A percentile compares a stretch with the other conserved stretches of the same genome.
Evolutionary conservation across 805 yeast species (phyloP).

Genomic region (Kodamaea restingae): DNA sequence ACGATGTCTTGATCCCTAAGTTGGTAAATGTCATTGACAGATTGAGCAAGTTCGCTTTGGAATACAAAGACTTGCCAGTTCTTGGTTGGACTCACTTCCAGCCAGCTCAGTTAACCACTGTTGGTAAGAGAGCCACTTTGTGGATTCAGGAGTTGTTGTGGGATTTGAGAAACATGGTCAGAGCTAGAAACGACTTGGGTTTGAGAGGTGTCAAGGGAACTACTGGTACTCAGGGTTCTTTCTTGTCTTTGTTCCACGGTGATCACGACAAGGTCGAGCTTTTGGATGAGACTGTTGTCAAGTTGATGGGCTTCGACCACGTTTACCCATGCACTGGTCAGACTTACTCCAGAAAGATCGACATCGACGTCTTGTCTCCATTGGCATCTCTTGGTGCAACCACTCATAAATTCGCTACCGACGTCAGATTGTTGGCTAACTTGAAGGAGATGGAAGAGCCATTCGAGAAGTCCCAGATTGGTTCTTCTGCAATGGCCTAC

Average conservation of each 20-base stretch:
- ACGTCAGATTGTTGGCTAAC: constrained; percentile 90
- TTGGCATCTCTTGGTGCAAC: constrained; percentile 92
- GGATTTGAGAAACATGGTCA: constrained; percentile 93
- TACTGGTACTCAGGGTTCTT: constrained; percentile 98
- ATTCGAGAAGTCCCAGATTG: constrained; percentile 96
- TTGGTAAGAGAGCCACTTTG: constrained; percentile 95
- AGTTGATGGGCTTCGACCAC: constrained; percentile 86
- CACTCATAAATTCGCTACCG: constrained; percentile 97
- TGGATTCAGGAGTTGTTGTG: constrained; percentile 97
- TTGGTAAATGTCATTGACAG: constrained; percentile 93
- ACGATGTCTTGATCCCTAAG: constrained; percentile 89
- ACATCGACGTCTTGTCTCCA: constrained; percentile 89
- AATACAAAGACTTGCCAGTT: constrained; percentile 93
- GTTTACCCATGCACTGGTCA: constrained; percentile 99
- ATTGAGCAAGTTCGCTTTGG: constrained; percentile 79
- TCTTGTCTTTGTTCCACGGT: constrained; percentile 91
- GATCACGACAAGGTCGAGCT: constrained; percentile 94
- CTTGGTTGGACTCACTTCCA: constrained; percentile 99
- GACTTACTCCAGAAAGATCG: constrained; percentile 98
- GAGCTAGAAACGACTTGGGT: constrained; percentile 96
- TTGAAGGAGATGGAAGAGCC: constrained; percentile 98
- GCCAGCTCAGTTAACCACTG: constrained; percentile 98
- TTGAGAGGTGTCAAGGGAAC: constrained; percentile 98
- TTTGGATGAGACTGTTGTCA: constrained; percentile 86
- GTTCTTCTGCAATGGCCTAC: constrained; percentile 98